phyloP scores from a whole-genome alignment of 73 alveolate species.

The Blepharisma stoltei region DNA sequence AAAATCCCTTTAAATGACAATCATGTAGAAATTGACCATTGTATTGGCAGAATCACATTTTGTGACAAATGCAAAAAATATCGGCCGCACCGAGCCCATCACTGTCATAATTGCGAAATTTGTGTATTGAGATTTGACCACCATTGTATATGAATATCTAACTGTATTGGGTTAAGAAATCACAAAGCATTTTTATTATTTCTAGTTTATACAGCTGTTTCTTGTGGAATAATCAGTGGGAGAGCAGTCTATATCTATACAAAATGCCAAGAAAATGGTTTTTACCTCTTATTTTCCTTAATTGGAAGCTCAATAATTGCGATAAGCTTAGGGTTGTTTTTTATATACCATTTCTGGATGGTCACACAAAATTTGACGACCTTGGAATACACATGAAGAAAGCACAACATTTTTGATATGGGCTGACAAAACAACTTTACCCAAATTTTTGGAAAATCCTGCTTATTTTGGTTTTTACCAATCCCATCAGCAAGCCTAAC shows the following conservation, averaged over 20 bases:
- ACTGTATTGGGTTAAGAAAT: conserved; percentile 75
- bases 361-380: not conserved
- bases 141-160: conserved; percentile 74
- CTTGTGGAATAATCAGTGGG: not conserved
- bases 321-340: not conserved
- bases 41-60: not conserved
- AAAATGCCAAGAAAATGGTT: not conserved
- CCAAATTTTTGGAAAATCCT: conserved; percentile 15
- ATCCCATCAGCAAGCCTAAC: not conserved
- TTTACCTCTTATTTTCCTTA: not conserved
- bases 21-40: not conserved
- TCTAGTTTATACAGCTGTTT: not conserved
- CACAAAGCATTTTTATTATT: conserved; percentile 28
- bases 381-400: not conserved
- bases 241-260: not conserved
- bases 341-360: not conserved
- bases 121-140: conserved; percentile 67
- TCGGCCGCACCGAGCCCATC: conserved; percentile 51
- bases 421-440: not conserved
- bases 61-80: conserved; percentile 15
- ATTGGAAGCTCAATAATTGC: not conserved
- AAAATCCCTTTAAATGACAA: not conserved
- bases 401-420: not conserved
- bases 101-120: conserved; percentile 62
- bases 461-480: not conserved